A percentile compares a stretch with the other conserved stretches of the same genome.
These are phyloP conservation scores for Globisporangium recalcitrans DNA, from an alignment of 352 stramenopile genomes.

Conservation along the genomic window DNA sequence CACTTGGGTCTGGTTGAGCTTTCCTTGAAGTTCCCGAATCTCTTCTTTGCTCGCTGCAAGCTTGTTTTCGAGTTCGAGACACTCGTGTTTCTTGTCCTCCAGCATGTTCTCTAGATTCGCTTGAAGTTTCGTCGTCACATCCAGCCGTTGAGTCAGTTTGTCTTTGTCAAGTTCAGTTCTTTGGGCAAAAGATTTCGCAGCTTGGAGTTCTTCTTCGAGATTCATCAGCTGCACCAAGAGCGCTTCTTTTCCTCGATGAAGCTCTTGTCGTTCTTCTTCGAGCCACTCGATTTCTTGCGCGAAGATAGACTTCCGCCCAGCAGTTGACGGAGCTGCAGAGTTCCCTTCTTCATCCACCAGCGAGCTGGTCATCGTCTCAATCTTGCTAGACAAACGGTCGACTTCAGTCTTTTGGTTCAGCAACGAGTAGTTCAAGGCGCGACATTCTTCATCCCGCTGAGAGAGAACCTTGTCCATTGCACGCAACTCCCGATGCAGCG, in stretches of 20 bases:
- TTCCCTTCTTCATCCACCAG: slow-evolving; percentile 3
- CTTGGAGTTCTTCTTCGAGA: slow-evolving; percentile 55
- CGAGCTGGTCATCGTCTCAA: slow-evolving; percentile 26
- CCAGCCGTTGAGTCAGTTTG: slow-evolving; percentile 35
- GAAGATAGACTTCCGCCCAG: slow-evolving; percentile 30
- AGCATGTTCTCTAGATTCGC: slow-evolving; percentile 39
- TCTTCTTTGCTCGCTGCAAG: slow-evolving; percentile 45
- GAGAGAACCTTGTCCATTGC: slow-evolving; percentile 68
- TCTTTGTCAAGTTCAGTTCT: slow-evolving; percentile 39
- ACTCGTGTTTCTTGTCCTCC: slow-evolving; percentile 54
- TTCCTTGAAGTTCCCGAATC: slow-evolving; percentile 33
- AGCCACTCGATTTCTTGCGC: slow-evolving; percentile 72
- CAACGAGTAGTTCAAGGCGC: slow-evolving; percentile 48
- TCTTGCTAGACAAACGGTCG: slow-evolving; percentile 38
- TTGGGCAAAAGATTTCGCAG: slow-evolving; percentile 32
- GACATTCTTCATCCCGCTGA: slow-evolving; percentile 68
- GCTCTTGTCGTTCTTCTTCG: slow-evolving; percentile 55
- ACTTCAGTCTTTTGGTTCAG: slow-evolving; percentile 51
- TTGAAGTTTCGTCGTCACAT: slow-evolving; percentile 33
- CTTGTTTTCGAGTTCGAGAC: slow-evolving; percentile 30
- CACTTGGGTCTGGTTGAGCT: slow-evolving; percentile 31
- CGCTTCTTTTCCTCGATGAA: slow-evolving; percentile 50
- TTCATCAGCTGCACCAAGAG: slow-evolving; percentile 49
- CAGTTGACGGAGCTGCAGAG: slow-evolving; percentile 10
- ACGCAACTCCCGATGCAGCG: slow-evolving; percentile 57